These are phyloP conservation scores for Spathaspora sp. DNA, from an alignment of 1,139 yeast genomes.

Conservation along the genomic window DNA sequence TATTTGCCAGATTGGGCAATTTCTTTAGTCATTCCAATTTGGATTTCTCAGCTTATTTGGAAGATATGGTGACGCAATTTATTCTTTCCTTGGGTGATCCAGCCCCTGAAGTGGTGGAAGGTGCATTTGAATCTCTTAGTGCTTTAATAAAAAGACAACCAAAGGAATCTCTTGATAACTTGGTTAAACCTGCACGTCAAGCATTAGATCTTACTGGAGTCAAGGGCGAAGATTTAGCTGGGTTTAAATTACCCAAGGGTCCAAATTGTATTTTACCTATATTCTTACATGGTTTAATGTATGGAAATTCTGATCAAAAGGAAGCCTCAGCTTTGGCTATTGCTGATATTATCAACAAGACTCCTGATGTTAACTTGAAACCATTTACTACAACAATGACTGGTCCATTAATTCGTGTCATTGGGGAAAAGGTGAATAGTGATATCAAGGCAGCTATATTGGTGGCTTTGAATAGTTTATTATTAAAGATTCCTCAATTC, in stretches of 20 bases:
- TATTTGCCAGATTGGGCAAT: conserved; percentile 66
- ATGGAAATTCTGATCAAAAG: conserved; percentile 82
- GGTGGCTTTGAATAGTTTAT: conserved; percentile 74
- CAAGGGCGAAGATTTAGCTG: conserved; percentile 66
- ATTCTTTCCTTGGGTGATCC: conserved; percentile 73
- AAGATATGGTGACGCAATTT: conserved; percentile 73
- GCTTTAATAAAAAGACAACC: conserved; percentile 69
- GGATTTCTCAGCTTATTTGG: conserved; percentile 72
- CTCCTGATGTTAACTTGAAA: conserved; percentile 77
- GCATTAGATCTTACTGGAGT: conserved; percentile 69
- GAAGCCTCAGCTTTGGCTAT: conserved; percentile 87
- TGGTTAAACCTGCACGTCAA: conserved; percentile 77
- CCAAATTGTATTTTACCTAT: conserved; percentile 87
- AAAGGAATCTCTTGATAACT: conserved; percentile 71
- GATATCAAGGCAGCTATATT: conserved; percentile 92
- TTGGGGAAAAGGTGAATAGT: conserved; percentile 90
- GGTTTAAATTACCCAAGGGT: conserved; percentile 79
- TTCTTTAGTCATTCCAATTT: conserved; percentile 67
- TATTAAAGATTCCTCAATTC: conserved; percentile 84
- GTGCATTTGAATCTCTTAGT: conserved; percentile 67
- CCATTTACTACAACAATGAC: conserved; percentile 92
- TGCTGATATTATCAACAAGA: conserved; percentile 82
- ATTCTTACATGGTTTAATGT: conserved; percentile 93
- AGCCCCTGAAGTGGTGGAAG: conserved; percentile 61
- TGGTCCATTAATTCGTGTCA: conserved; percentile 96